Base-by-base conservation (phyloP, 805 yeast species). In the Naumovozyma dairenensis region DNA sequence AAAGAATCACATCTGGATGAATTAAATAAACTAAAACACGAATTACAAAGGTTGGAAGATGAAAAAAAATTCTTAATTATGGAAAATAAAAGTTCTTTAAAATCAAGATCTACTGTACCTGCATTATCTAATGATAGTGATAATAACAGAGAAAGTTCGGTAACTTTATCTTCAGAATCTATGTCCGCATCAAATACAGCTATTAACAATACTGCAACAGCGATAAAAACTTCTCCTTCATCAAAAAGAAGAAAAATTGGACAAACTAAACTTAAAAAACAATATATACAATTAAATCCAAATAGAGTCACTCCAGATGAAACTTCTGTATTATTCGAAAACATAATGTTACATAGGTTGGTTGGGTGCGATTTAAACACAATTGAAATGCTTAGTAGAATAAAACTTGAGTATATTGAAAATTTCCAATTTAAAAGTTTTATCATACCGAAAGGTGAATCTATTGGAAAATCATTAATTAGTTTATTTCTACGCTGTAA, bases 1-100 rank as follows among this genome's bases (percentile, higher is more conserved):
- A 39, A 37, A 10, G 30, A 36, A 3, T 51, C 43, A 6, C 45
- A 46, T 20, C 34, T 33, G 5, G 45, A 55, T 1, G 70, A 68
- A 37, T 46, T 67, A 19, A 59, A 54, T 12, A 55, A 60, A 10
- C 37, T 74, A 33, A 64, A 63, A 35, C 58, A 61, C 5, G 59
- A 61, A 29, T 48, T 74, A 5, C 64, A 58, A 35, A 61, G 62
- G 32, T 51, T 71, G 22, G 71, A 69, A 40, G 72, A 71, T 34
- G 80, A 77, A 43, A 71, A 69, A 48, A 63, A 68, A 53, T 77
- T 78, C 43, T 51, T 74, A 26, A 53, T 57, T 9, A 65, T 70
- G 24, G 80, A 74, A 41, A 54, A 66, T 33, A 65, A 61, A 38
- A 67, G 42, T 10, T 16, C 38, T 21, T 16, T 34, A 16, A 13